Evolutionary conservation across 1,284 basidiomycete species (phyloP), one percentile per base, ranked within the genome.

Genomic region (Boletus hoseneyae): DNA sequence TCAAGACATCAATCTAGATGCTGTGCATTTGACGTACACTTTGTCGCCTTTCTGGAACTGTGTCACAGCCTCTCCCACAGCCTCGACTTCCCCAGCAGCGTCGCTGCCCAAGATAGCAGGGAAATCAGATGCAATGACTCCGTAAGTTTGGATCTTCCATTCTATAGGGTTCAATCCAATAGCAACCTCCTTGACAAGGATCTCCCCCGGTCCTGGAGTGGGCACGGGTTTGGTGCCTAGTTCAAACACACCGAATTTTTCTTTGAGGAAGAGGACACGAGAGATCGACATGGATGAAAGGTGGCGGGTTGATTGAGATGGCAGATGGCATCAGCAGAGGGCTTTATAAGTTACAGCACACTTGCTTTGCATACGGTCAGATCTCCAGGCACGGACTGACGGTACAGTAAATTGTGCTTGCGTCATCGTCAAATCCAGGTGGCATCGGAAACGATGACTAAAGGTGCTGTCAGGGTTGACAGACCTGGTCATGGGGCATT

Each of bases 81-180:
- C 63, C 16, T 73, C 73, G 27, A 82, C 71, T 9, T 69, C 61
- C 3, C 81, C 81, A 4, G 72, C 69, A 37, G 67, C 71, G 54
- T 83, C 80, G 4, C 63, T 68, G 13, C 81, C 80, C 15, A 76
- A 52, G 16, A 74, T 60, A 2, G 67, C 59, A 3, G 75, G 74
- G 50, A 54, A 75, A 0, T 59, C 44, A 0, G 58, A 39, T 0
- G 66, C 47, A 33, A 61, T 45, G 25, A 60, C 0, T 9, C 63
- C 70, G 9, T 56, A 53, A 6, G 52, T 35, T 38, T 68, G 70
- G 11, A 73, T 67, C 52, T 68, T 73, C 68, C 70, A 71, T 39
- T 76, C 74, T 23, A 52, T 0, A 12, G 62, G 64, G 37, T 65
- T 65, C 18, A 65, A 39, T 19, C 30, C 63, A 18, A 54, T 48